Conservation (phyloP, 495 filamentous ascomycete genomes). For the Annulohypoxylon bovei region DNA sequence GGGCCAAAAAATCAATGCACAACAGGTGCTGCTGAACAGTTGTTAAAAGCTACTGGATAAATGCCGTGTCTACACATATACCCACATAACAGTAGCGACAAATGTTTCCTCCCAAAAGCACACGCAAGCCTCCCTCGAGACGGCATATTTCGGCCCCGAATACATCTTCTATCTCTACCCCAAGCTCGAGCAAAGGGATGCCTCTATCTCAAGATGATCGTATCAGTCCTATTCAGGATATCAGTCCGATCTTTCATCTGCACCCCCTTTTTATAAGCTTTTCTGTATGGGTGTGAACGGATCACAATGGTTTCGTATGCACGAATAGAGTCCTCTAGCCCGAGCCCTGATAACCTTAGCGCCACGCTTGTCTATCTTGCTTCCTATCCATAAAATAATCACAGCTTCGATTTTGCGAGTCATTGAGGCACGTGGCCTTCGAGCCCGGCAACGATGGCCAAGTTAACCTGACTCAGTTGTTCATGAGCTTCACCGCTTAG, state of each 20-base stretch:
- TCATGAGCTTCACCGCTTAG: constrained; percentile 56
- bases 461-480: constrained; percentile 56
- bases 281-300: constrained; percentile 1
- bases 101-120: neutral
- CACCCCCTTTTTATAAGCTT: neutral
- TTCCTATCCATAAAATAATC: constrained; percentile 16
- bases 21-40: neutral
- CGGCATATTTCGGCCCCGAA: constrained; percentile 3
- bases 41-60: constrained; percentile 1
- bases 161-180: neutral
- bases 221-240: neutral
- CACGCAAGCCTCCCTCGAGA: neutral
- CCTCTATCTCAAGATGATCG: constrained; percentile 4
- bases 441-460: constrained; percentile 55
- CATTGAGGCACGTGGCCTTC: constrained; percentile 54
- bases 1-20: neutral
- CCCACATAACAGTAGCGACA: neutral
- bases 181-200: neutral
- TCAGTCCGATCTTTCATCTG: neutral
- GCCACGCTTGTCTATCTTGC: constrained; percentile 37
- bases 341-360: constrained; percentile 31
- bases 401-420: constrained; percentile 30
- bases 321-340: constrained; percentile 31
- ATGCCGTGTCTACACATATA: constrained; percentile 8
- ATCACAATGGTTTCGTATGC: constrained; percentile 33